Evolutionary conservation across 148 eudicot genomes (phyloP).

Genomic region (Chenopodium formosanum): DNA sequence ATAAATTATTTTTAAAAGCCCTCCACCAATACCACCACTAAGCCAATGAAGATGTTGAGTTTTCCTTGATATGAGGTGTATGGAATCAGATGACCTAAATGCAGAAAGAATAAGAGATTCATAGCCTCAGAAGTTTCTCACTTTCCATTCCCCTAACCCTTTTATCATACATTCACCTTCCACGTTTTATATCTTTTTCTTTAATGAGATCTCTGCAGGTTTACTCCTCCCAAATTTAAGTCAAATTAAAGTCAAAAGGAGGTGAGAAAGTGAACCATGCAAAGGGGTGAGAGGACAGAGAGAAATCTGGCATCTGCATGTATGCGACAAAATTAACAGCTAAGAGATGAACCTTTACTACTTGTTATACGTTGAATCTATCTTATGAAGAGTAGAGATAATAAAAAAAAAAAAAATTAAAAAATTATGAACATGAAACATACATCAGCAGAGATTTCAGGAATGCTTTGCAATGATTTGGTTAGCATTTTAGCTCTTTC

Average conservation of each 20-base stretch:
- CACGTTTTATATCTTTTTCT: no score
- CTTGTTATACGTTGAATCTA: background rate
- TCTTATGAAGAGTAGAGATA: background rate
- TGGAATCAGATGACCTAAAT: background rate
- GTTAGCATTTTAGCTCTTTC: constrained; percentile 75
- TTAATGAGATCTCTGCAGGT: background rate
- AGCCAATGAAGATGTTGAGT: background rate
- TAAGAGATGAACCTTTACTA: constrained; percentile 8
- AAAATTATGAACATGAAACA: constrained; percentile 24
- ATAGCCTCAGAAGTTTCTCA: background rate
- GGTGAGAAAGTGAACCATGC: background rate
- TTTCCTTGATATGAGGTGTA: background rate
- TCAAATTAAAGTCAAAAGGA: background rate
- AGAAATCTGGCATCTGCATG: background rate
- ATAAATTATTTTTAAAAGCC: background rate
- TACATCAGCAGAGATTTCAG: constrained; percentile 63
- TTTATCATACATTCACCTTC: background rate
- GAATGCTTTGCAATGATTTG: constrained; percentile 53
- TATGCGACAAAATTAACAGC: constrained; percentile 4
- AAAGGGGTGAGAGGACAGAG: background rate
- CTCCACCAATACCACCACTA: background rate
- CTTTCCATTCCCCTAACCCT: background rate
- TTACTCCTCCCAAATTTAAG: background rate
- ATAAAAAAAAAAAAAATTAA: background rate
- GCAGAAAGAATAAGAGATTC: background rate